Evolutionary conservation across 2,329 filamentous ascomycete genomes (phyloP), one percentile per base, ranked within the genome.

Genomic region (Magnaporthiopsis poae): DNA sequence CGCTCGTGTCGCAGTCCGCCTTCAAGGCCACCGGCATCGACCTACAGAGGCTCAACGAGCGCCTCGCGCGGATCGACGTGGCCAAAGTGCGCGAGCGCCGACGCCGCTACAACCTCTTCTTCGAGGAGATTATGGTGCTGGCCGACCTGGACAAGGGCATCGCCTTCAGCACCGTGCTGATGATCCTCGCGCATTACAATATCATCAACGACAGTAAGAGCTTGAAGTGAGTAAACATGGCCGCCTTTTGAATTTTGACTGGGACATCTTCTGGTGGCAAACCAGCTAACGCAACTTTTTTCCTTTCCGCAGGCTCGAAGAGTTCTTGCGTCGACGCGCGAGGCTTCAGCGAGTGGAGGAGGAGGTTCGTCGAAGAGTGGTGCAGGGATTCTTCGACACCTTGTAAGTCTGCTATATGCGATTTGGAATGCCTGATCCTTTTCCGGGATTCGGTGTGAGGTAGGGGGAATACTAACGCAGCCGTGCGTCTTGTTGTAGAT

Each of bases 131-230:
- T 27, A 86, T 98, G 76, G 92, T 97, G 7, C 94, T 92, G 5
- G 92, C 93, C 5, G 93, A 99, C 75, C 90, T 89, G 0, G 91
- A 96, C 73, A 86, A 86, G 69, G 95, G 95, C 63, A 96, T 99
- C 68, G 89, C 91, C 0, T 99, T 99, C 76, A 95, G 92, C 3
- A 89, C 90, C 8, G 89, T 97, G 29, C 82, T 99, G 65, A 95
- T 99, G 90, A 96, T 96, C 68, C 82, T 99, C 67, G 94, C 96
- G 46, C 95, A 99, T 77, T 96, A 99, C 82, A 99, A 98, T 73
- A 92, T 99, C 73, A 99, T 99, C 75, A 96, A 89, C 71, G 95
- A 99, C 77, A 97, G 90, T 80, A 97, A 97, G 82, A 96, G 92
- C 77, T 80, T 99, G 74, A 89, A 56, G 46, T 56, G 46, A 56